Evolutionary conservation across 2,329 filamentous ascomycete species (phyloP).

Genomic region (Alternaria conjuncta): DNA sequence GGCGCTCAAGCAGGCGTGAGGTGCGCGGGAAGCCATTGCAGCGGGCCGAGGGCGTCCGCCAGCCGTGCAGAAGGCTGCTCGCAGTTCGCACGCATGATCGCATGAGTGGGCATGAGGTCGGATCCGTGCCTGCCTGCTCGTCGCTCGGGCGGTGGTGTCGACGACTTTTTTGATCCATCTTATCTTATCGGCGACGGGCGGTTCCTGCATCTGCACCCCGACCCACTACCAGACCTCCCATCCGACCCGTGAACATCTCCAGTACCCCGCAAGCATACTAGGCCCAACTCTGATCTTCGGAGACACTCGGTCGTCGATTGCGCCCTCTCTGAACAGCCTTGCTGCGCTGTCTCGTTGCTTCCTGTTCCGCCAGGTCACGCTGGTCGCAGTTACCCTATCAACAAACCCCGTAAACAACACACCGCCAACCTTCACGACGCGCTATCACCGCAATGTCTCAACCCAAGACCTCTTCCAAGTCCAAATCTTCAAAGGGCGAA

Average conservation of each 20-base stretch:
- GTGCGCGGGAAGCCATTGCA: slow-evolving; percentile 20
- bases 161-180: slow-evolving; percentile 19
- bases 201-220: slow-evolving; percentile 17
- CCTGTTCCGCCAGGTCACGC: background rate
- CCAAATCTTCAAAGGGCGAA: slow-evolving; percentile 29
- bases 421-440: slow-evolving; percentile 4
- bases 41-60: slow-evolving; percentile 38
- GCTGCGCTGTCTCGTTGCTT: background rate
- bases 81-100: slow-evolving; percentile 57
- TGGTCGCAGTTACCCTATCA: slow-evolving; percentile 37
- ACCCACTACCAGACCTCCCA: slow-evolving; percentile 18
- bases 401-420: slow-evolving; percentile 38
- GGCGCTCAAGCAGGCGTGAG: slow-evolving; percentile 34
- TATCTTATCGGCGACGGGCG: slow-evolving; percentile 29
- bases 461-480: slow-evolving; percentile 29
- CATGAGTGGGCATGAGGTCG: slow-evolving; percentile 52
- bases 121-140: slow-evolving; percentile 7
- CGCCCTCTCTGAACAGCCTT: background rate
- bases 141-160: slow-evolving; percentile 4
- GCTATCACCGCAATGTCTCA: slow-evolving; percentile 36
- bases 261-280: slow-evolving; percentile 3
- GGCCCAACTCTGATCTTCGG: background rate
- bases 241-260: background rate
- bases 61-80: slow-evolving; percentile 50
- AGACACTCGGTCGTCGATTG: background rate